phyloP scores from a whole-genome alignment of 2,329 filamentous ascomycete genomes.

The Xylaria sp. region DNA sequence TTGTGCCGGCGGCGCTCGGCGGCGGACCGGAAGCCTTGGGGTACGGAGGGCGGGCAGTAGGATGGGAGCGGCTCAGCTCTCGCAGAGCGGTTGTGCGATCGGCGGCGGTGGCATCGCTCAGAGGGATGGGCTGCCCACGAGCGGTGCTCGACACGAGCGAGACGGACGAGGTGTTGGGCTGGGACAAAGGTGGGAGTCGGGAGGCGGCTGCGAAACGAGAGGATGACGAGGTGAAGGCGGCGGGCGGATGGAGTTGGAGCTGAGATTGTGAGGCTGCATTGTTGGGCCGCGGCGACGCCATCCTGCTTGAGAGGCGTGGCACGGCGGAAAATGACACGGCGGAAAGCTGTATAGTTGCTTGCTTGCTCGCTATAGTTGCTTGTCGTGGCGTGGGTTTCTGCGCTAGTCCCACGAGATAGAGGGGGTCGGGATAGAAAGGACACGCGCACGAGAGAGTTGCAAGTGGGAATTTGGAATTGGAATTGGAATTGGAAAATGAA shows the following conservation, averaged over 20 bases:
- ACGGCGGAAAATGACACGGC: neutral
- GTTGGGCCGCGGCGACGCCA: conserved; percentile 19
- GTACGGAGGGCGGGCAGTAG: conserved; percentile 58
- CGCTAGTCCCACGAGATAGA: neutral
- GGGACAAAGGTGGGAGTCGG: conserved; percentile 57
- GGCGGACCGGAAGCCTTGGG: conserved; percentile 59
- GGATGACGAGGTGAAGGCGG: conserved; percentile 8
- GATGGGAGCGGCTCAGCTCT: conserved; percentile 67
- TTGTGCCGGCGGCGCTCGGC: conserved; percentile 58
- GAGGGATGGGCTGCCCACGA: conserved; percentile 64
- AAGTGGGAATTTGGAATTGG: neutral
- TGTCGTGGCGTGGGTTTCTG: neutral
- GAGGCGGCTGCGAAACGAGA: conserved; percentile 12
- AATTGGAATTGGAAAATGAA: neutral
- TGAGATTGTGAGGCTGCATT: neutral
- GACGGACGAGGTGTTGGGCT: conserved; percentile 62
- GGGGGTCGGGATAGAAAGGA: neutral
- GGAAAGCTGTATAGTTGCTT: neutral
- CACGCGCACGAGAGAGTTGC: conserved; percentile 1
- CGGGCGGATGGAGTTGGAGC: neutral
- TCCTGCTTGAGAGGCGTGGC: conserved; percentile 10
- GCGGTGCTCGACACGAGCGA: conserved; percentile 65
- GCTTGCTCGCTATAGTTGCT: no score
- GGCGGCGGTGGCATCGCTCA: conserved; percentile 65
- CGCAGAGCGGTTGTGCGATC: conserved; percentile 69